Base-by-base conservation (phyloP, 805 yeast species). In the Pichia deserticola region DNA sequence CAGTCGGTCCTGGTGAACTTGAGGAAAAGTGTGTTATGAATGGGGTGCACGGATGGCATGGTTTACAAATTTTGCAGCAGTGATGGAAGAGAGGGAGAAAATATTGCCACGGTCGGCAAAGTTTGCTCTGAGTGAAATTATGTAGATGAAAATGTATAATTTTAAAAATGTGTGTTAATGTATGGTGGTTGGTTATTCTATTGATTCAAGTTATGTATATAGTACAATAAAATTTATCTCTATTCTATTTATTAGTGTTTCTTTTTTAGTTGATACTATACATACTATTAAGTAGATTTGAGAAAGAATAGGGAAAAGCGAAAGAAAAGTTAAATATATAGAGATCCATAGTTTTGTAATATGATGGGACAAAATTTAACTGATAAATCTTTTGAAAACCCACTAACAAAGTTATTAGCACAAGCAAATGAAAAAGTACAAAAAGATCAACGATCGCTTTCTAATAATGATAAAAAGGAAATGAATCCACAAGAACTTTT, bases 31-130 rank as follows among this genome's bases (percentile, higher is more conserved):
- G 45, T 15, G 33, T 43, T 4, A 25, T 43, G 28, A 27, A 20
- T 8, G 45, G 32, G 32, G 48, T 45, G 43, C 43, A 38, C 39
- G 48, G 48, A 28, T 45, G 48, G 48, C 48, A 45, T 44, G 48
- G 48, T 6, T 27, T 45, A 30, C 30, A n/a, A 11, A n/a, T 45
- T n/a, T 39, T 45, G 39, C 25, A n/a, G 28, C 28, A 15, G 37
- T 30, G 35, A 36, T 20, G 20, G 20, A 34, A 13, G 5, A 27
- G 25, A n/a, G n/a, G 41, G 41, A 38, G 28, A 30, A 20, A 20
- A 20, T 20, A 20, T 20, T 20, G 20, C 20, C 20, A 20, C 20
- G 20, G 20, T 20, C 20, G 20, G 20, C 20, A 20, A 3, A 20
- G 20, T 2, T 20, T 20, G 20, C 20, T 20, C 20, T 20, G 20